Evolutionary conservation across 306 rosid genomes (phyloP), one percentile per base, ranked within the genome.

Genomic region (Gynostemma pentaphyllum): DNA sequence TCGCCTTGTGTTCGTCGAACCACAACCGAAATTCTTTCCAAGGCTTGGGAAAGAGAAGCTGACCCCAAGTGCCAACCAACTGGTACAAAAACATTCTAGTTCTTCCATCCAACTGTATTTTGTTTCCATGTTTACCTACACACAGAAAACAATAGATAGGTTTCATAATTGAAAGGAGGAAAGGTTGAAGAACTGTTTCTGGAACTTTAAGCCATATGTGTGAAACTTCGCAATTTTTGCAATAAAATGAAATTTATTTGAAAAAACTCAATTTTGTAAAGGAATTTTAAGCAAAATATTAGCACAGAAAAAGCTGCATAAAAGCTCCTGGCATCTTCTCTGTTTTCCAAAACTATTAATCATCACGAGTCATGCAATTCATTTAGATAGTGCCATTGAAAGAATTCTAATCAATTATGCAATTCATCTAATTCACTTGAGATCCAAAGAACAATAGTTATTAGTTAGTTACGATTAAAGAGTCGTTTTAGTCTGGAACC

Each of bases 11-110:
- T 54, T 56, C 61, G 42, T 91, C 96, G 65, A 85, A 92, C 98
- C 98, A 92, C 83, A 88, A 74, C 78, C 98, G 88, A 64, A 92
- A 92, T 83, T 92, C 95, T 79, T 92, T 92, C 98, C 98, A 91
- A 30, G 96, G 95, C 81, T 75, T 82, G 40, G 96, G 98, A 78
- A 91, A 91, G 68, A 91, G 98, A 80, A 88, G 90, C 68, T 91
- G 98, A 37, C 98, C 98, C 98, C 98, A 88, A 15, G 98, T 92
- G 64, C 98, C 98, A 48, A 92, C 96, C 67, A 92, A 68, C 68
- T 85, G 96, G 82, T 88, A 92, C 68, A 91, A 69, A 72, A 92
- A 91, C 40, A 80, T 81, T 24, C 74, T 79, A 22, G 92, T 82
- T 45, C 65, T 61, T 65, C 64, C 77, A 75, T 88, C 92, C 80